Evolutionary conservation across 2,329 filamentous ascomycete species (phyloP), one percentile per base, ranked within the genome.

Genomic region (Microdochium bolleyi): DNA sequence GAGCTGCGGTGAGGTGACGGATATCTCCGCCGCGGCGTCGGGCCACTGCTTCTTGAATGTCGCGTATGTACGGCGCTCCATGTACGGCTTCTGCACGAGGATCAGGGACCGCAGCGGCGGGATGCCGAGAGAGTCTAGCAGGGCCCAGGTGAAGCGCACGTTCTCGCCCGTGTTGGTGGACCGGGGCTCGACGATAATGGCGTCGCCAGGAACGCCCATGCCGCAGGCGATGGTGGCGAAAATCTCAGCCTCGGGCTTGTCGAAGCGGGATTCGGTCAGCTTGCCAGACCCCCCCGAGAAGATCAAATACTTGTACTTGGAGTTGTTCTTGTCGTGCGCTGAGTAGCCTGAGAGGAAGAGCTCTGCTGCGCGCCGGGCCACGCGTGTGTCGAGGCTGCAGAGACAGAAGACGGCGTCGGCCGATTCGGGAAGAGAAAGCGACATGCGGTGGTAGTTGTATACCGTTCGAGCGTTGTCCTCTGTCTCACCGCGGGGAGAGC

Each of bases 41-140:
- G 72, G 73, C 73, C 73, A 76, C 62, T 76, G 73, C 62, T 69
- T 73, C 54, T 63, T 64, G 54, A 76, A 76, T 0, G 73, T 76
- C 1, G 73, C 73, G 44, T 69, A 75, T 3, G 73, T 73, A 5
- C 73, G 60, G 32, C 73, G 61, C 60, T 75, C 73, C 73, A 76
- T 76, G 54, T 76, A 76, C 24, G 73, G 73, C 60, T 76, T 76
- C 59, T 76, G 73, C 9, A 76, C 73, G 1, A 76, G 62, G 16
- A 76, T 61, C 27, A 76, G 67, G 2, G 64, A 68, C 27, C 59
- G 54, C 0, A 66, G 51, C 1, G n/a, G n/a, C n/a, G 37, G 48
- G 8, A 72, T 46, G 0, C 62, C 57, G 22, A 49, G 60, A 13
- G 63, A 57, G 16, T 51, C 48, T 1, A 76, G 60, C 10, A 75